These are phyloP conservation scores for Globisporangium viniferum DNA, from an alignment of 352 stramenopile genomes.

Conservation along the genomic window DNA sequence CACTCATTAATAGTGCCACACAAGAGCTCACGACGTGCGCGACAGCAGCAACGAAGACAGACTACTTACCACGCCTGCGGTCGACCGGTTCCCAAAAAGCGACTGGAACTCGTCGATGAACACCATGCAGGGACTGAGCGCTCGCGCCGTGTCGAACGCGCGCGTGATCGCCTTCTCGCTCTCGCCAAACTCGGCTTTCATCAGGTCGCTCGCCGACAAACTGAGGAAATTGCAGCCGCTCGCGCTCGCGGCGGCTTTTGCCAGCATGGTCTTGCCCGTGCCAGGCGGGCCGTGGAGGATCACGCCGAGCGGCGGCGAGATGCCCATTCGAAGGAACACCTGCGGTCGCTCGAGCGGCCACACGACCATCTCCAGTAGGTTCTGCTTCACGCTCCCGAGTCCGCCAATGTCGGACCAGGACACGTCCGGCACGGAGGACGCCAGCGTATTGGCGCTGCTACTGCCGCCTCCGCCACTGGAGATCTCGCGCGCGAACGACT, in stretches of 20 bases:
- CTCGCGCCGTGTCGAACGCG: constrained; percentile 66
- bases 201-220: constrained; percentile 69
- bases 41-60: not conserved
- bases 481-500: constrained; percentile 42
- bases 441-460: constrained; percentile 26
- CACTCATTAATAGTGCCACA: not conserved
- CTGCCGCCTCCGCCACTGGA: constrained; percentile 16
- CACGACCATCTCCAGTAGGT: constrained; percentile 80
- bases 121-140: constrained; percentile 78
- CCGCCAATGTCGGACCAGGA: constrained; percentile 78
- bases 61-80: constrained; percentile 40
- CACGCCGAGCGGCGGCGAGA: constrained; percentile 72
- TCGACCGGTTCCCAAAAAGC: constrained; percentile 76
- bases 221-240: constrained; percentile 87
- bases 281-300: constrained; percentile 76
- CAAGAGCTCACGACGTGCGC: not conserved
- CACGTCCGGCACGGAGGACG: constrained; percentile 55
- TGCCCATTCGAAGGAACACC: constrained; percentile 78
- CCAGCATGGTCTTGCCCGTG: constrained; percentile 86
- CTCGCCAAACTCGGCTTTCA: constrained; percentile 80
- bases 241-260: constrained; percentile 71
- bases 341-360: constrained; percentile 81
- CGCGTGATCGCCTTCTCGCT: constrained; percentile 78
- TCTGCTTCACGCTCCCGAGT: constrained; percentile 67
- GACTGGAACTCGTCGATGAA: constrained; percentile 90